These are phyloP conservation scores for Leptomonas seymouri DNA, from an alignment of 208 protist species.

Conservation along the genomic window DNA sequence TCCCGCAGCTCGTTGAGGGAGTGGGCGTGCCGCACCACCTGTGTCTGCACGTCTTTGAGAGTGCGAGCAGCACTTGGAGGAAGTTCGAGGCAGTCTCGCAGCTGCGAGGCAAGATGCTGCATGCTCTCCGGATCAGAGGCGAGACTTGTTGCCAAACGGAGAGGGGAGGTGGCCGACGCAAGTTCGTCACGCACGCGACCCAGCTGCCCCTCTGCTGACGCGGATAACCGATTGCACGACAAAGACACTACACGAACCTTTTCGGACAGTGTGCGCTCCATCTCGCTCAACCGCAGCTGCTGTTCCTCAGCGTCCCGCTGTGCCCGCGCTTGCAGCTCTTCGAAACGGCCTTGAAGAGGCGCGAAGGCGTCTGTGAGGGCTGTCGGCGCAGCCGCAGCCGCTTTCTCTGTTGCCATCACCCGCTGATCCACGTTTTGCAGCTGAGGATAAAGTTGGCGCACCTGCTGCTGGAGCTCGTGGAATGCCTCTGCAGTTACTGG, in stretches of 20 bases:
- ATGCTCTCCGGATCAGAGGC: background rate
- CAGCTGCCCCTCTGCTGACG: constrained; percentile 3
- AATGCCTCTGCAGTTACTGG: background rate
- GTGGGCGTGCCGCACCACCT: background rate
- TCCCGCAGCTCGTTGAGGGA: constrained; percentile 4
- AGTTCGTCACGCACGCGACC: background rate
- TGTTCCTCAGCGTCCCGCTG: constrained; percentile 9
- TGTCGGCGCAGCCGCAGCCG: background rate
- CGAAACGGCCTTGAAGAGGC: constrained; percentile 4
- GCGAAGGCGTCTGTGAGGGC: background rate
- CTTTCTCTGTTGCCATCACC: background rate
- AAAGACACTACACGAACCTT: background rate
- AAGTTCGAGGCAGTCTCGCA: constrained; percentile 11
- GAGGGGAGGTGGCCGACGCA: background rate
- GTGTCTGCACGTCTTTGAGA: constrained; percentile 8
- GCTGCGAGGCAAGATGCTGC: constrained; percentile 16
- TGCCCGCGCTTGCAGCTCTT: constrained; percentile 8
- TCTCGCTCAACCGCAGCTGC: constrained; percentile 6
- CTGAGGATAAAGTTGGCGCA: constrained; percentile 14
- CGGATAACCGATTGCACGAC: background rate
- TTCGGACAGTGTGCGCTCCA: constrained; percentile 6
- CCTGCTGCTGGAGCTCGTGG: background rate
- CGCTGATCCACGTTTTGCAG: constrained; percentile 17
- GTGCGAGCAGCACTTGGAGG: background rate
- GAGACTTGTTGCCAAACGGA: constrained; percentile 4